A percentile compares a stretch with the other conserved stretches of the same genome.
These are phyloP conservation scores for Citrullus amarus DNA, from an alignment of 306 rosid genomes.

Conservation along the genomic window DNA sequence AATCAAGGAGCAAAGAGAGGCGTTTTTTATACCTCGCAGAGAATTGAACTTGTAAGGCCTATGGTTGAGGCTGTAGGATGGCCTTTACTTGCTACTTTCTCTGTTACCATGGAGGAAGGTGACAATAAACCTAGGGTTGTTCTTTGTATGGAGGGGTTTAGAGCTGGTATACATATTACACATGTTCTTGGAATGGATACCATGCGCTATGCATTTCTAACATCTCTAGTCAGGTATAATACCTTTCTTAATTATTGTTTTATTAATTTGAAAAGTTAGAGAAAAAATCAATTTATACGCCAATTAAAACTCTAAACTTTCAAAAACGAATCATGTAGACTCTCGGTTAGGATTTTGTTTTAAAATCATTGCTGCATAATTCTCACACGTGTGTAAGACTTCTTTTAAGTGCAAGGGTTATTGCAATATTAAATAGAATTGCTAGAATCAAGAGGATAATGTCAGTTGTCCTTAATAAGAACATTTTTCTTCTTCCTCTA, in stretches of 20 bases:
- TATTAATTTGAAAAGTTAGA: not conserved
- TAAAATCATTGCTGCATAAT: too few species aligned
- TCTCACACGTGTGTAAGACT: not conserved
- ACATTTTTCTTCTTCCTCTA: not conserved
- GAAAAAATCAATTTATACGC: not conserved
- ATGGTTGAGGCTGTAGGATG: slow-evolving; percentile 99
- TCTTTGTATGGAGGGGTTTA: slow-evolving; percentile 97
- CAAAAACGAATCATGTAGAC: too few species aligned
- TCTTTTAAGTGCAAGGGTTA: not conserved
- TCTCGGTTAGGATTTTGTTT: not conserved
- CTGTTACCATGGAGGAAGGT: slow-evolving; percentile 99
- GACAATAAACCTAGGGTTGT: slow-evolving; percentile 86
- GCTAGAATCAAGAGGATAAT: not conserved
- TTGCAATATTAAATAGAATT: not conserved
- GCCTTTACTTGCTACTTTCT: slow-evolving; percentile 98
- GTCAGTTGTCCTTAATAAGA: not conserved
- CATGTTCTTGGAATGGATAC: slow-evolving; percentile 97
- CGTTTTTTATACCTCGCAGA: slow-evolving; percentile 79
- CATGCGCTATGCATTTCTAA: slow-evolving; percentile 98
- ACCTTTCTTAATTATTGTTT: slow-evolving; percentile 3
- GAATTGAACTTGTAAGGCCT: slow-evolving; percentile 97
- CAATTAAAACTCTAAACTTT: not conserved
- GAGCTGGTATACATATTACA: slow-evolving; percentile 90
- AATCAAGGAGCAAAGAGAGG: slow-evolving; percentile 79
- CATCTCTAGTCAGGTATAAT: slow-evolving; percentile 83